These are phyloP conservation scores for Clarkia xantiana DNA, from an alignment of 345 rosid species.

Conservation along the genomic window DNA sequence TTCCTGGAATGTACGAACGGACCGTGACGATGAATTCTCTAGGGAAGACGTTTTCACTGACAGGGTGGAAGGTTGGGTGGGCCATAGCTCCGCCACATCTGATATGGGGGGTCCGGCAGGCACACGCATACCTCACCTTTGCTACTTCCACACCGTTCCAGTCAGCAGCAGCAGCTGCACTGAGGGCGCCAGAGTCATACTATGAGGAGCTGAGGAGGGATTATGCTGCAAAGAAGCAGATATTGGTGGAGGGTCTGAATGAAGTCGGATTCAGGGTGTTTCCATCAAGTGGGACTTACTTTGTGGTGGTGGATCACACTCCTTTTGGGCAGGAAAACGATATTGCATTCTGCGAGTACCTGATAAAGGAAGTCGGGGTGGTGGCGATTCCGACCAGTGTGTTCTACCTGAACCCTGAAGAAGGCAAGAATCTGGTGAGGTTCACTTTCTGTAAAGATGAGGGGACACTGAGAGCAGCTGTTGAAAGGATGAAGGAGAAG, in stretches of 20 bases:
- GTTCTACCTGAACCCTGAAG: slow-evolving; percentile 84
- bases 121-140: slow-evolving; percentile 81
- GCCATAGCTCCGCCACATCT: slow-evolving; percentile 81
- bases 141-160: slow-evolving; percentile 83
- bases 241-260: slow-evolving; percentile 67
- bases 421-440: slow-evolving; percentile 86
- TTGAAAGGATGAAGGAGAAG: slow-evolving; percentile 79
- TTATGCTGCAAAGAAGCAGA: slow-evolving; percentile 62
- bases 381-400: slow-evolving; percentile 87
- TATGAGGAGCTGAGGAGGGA: slow-evolving; percentile 62
- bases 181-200: slow-evolving; percentile 69
- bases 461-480: slow-evolving; percentile 63
- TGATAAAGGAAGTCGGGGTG: slow-evolving; percentile 90
- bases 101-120: slow-evolving; percentile 86
- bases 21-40: slow-evolving; percentile 85
- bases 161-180: slow-evolving; percentile 57
- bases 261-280: slow-evolving; percentile 79
- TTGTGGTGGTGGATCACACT: slow-evolving; percentile 80
- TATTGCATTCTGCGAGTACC: slow-evolving; percentile 71
- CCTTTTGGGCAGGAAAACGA: slow-evolving; percentile 71
- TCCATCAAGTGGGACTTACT: slow-evolving; percentile 92
- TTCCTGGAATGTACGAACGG: slow-evolving; percentile 85
- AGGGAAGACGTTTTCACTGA: slow-evolving; percentile 88
- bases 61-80: slow-evolving; percentile 99
- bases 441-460: slow-evolving; percentile 96